Base-by-base conservation (phyloP, 352 stramenopile genomes). In the Pythium periplocum region DNA sequence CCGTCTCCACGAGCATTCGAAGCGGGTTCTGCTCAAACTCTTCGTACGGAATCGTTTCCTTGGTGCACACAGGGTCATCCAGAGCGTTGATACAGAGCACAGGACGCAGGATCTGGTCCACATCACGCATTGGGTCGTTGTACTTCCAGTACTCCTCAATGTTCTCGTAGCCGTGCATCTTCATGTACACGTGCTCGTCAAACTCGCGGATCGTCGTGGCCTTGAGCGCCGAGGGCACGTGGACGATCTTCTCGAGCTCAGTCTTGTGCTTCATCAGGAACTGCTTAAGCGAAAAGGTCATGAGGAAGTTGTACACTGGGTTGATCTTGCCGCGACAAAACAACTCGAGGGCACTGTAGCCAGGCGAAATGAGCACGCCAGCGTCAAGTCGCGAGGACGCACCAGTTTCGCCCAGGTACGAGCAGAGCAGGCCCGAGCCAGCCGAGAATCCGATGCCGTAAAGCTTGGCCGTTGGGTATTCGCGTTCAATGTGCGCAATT, bases 181-280 rank as follows among this genome's bases (percentile, higher is more conserved):
- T 82, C 68, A 88, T 87, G 71, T 83, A 93, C 53, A 93, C 79
- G 30, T 77, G 82, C 44, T 78, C 56, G 48, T 93, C 82, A 48
- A 93, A 90, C 56, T 89, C 75, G 3, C 67, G 57, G 45, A 93
- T 81, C 5, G 56, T 83, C 1, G 56, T 81, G 11, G 79, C 73
- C 40, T 61, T 59, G 2, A 93, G 50, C 36, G 76, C 79, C 11
- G 47, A 35, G 7, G 66, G 8, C 17, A 87, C 53, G 35, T 93
- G 67, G 32, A 93, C 60, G 30, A 84, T 68, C 6, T 64, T 42
- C 2, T 46, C 33, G 32, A 93, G 59, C 35, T 78, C 63, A 11
- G 56, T 44, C 32, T 69, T 59, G 57, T 93, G 78, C 7, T 64
- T 64, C 42, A 74, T 48, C 49, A 93, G 53, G 17, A 93, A 84